Evolutionary conservation across 257 asterid genomes (phyloP), one percentile per base, ranked within the genome.

Genomic region (Avicennia marina): DNA sequence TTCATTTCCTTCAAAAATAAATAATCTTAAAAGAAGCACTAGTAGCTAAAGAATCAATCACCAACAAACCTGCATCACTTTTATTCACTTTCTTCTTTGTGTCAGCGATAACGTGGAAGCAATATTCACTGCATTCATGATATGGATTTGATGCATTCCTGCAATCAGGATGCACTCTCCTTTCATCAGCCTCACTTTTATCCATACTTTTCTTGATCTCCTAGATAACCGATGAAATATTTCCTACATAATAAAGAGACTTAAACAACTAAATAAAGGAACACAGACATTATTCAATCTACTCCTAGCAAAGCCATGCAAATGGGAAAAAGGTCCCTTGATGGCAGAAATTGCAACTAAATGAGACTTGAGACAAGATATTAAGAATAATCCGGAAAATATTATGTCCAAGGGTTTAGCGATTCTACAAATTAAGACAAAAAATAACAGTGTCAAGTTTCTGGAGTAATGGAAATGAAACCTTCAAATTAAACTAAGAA

Each of bases 101-200:
- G 53, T 79, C 85, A 20, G 88, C 88, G 58, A 82, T 85, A 54
- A 82, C 44, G 44, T 21, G 65, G 75, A 87, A 80, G 79, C 91
- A 84, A 62, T 70, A 84, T 42, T 80, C 89, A 51, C 67, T 69
- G 59, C 95, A 87, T 63, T 73, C 89, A 60, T 82, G 94, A 59
- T 72, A 84, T 0, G 89, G 89, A 65, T 81, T 84, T 2, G 85
- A 62, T 21, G 89, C 78, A 32, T 87, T 81, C 61, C 80, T 75
- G 73, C 90, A 87, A 64, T 74, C 86, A 11, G 96, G 89, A 67
- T 79, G 87, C 62, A 79, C 89, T 42, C 77, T 71, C 47, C 94
- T 79, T 49, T 72, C 81, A 62, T 68, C 72, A 42, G 50, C 63
- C 87, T 36, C 41, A 7, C 1, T 11, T 11, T 12, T 36, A 5